Evolutionary conservation across 371 early-diverging fungal genomes (phyloP).

Genomic region (Aphelidium insulamus): DNA sequence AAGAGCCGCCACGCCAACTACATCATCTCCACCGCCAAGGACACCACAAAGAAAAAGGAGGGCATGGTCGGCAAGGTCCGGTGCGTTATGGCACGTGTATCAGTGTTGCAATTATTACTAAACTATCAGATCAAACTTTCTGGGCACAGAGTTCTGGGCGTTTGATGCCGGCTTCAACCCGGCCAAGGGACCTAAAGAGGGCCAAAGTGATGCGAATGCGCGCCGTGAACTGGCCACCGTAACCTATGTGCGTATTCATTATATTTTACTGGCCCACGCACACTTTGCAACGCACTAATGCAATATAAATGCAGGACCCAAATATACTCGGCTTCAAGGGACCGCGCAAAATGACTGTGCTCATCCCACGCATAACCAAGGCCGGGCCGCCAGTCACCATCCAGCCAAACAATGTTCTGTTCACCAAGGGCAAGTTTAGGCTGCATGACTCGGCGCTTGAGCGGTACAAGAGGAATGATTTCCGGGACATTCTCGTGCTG

Average conservation of each 20-base stretch:
- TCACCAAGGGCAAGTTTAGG: background rate
- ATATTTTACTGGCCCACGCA: background rate
- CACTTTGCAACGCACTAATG: background rate
- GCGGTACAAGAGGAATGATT: conserved; percentile 28
- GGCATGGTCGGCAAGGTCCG: conserved; percentile 5
- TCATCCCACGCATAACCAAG: conserved; percentile 43
- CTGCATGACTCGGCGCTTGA: conserved; percentile 30
- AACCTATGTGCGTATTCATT: conserved; percentile 18
- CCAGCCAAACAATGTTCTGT: background rate
- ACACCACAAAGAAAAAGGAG: background rate
- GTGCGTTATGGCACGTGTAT: background rate
- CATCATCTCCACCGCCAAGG: conserved; percentile 6
- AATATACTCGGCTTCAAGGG: conserved; percentile 77
- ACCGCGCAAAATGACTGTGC: conserved; percentile 74
- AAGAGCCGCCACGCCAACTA: conserved; percentile 12
- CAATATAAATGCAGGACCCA: conserved; percentile 31
- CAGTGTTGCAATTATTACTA: background rate
- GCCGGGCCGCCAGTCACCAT: background rate
- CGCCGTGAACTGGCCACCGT: conserved; percentile 56
- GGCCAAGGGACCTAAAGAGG: conserved; percentile 5
- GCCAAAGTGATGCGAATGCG: conserved; percentile 1
- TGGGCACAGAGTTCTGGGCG: conserved; percentile 60
- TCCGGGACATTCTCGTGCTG: conserved; percentile 36
- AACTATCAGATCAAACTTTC: conserved; percentile 71
- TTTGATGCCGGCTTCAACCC: conserved; percentile 44